phyloP scores from a whole-genome alignment of 2,329 filamentous ascomycete species.

The Macroventuria anomochaeta region DNA sequence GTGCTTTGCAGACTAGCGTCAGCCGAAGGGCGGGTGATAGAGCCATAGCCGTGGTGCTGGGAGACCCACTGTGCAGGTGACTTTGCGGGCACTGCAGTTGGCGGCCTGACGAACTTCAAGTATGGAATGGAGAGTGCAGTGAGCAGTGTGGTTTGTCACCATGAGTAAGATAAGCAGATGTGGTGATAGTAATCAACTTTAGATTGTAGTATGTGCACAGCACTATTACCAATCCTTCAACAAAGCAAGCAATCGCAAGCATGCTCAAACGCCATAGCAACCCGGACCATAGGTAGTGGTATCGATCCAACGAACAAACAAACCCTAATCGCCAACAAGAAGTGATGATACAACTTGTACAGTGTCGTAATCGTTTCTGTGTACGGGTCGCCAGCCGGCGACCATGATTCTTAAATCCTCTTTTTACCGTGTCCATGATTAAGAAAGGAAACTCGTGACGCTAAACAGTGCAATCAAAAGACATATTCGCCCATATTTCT shows the following conservation, averaged over 20 bases:
- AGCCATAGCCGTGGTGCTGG: constrained; percentile 7
- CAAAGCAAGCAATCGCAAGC: neutral
- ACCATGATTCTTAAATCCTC: constrained; percentile 20
- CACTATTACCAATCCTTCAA: constrained; percentile 12
- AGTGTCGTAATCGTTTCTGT: constrained; percentile 25
- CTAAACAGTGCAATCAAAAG: constrained; percentile 5
- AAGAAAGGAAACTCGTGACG: constrained; percentile 9
- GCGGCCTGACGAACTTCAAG: neutral
- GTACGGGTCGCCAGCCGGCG: constrained; percentile 23
- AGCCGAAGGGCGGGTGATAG: neutral
- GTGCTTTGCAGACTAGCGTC: constrained; percentile 8
- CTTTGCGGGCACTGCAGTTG: neutral
- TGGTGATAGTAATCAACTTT: constrained; percentile 2
- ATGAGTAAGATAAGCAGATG: no score
- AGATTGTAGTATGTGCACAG: constrained; percentile 14
- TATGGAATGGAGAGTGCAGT: neutral
- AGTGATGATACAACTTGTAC: constrained; percentile 14
- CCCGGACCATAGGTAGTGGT: constrained; percentile 20
- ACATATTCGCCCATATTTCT: constrained; percentile 10
- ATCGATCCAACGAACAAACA: constrained; percentile 15
- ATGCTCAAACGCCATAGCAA: constrained; percentile 11
- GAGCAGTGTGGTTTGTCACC: no score
- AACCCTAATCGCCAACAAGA: constrained; percentile 3
- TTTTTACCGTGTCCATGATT: constrained; percentile 5
- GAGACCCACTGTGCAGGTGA: neutral